Evolutionary conservation across 1,284 basidiomycete genomes (phyloP), one percentile per base, ranked within the genome.

Genomic region (Pyrrhoderma lamaoense): DNA sequence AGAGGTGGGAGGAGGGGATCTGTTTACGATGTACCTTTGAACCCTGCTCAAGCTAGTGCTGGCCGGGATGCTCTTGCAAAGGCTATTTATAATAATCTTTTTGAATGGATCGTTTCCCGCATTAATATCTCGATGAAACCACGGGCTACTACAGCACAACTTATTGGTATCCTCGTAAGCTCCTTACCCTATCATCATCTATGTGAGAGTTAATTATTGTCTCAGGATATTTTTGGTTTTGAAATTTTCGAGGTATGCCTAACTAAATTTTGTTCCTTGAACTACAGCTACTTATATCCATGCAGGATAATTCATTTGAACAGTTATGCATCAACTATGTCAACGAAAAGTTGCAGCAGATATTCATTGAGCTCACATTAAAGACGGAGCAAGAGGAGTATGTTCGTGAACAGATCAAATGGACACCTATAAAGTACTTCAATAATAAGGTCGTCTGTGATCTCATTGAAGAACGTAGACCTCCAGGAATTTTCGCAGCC

Each of bases 301-400:
- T 34, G 48, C 63, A 93, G 84, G 89, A 97, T 68, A 99, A 99
- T 71, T 96, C 93, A 5, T 98, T 98, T 65, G 95, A 98, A 65
- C 93, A 99, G 70, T 81, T 99, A 18, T 99, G 96, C 73, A 99
- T 99, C 79, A 99, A 99, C 74, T 99, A 99, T 63, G 96, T 99
- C 73, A 99, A 99, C 76, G 96, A 99, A 70, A 98, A 98, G 70
- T 79, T 93, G 8, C 94, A 97, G 61, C 96, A 99, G 67, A 97
- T 99, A 65, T 99, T 99, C 70, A 99, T 99, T 64, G 94, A 99
- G 67, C 77, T 99, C 46, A 99, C 96, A 0, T 76, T 99, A 62
- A 99, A 99, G 75, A 93, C 94, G 11, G 96, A 99, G 67, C 96
- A 99, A 69, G 96, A 99, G 66, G 96, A 99, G 70, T 99, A 99